Evolutionary conservation across 2,329 filamentous ascomycete species (phyloP).

Genomic region (Colletotrichum horii): DNA sequence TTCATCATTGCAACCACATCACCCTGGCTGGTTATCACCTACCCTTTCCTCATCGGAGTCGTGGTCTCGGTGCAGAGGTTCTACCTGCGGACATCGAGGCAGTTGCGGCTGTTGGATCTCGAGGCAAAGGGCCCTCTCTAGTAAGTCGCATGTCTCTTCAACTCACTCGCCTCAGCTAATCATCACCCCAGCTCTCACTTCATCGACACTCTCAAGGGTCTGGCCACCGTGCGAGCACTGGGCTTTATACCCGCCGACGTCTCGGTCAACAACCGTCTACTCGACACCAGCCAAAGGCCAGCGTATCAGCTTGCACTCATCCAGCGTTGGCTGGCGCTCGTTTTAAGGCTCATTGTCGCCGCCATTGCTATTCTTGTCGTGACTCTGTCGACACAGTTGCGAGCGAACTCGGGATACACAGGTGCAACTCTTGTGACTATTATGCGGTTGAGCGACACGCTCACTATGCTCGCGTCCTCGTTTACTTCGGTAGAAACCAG

Average conservation of each 20-base stretch:
- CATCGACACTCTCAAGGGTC: constrained; percentile 58
- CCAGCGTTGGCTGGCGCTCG: constrained; percentile 62
- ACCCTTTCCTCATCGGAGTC: constrained; percentile 51
- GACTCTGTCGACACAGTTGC: constrained; percentile 49
- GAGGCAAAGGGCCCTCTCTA: constrained; percentile 66
- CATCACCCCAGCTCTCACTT: constrained; percentile 47
- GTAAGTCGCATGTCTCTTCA: constrained; percentile 32
- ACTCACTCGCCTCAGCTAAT: neutral
- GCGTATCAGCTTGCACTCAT: constrained; percentile 63
- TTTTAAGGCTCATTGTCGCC: constrained; percentile 54
- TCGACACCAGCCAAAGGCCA: constrained; percentile 61
- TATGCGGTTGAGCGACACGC: constrained; percentile 36
- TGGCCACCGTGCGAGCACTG: constrained; percentile 62
- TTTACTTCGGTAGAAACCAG: constrained; percentile 37
- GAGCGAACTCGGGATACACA: constrained; percentile 39
- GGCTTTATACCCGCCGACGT: constrained; percentile 54
- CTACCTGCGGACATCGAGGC: constrained; percentile 65
- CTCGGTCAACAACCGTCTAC: constrained; percentile 47
- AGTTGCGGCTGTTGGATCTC: constrained; percentile 64
- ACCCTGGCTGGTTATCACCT: constrained; percentile 51
- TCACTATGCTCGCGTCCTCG: constrained; percentile 32
- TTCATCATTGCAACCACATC: constrained; percentile 48
- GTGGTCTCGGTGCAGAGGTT: constrained; percentile 59
- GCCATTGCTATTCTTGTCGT: constrained; percentile 53
- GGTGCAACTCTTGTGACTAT: constrained; percentile 44